phyloP scores from a whole-genome alignment of 2,329 filamentous ascomycete species.

The Aspergillus nomiae region DNA sequence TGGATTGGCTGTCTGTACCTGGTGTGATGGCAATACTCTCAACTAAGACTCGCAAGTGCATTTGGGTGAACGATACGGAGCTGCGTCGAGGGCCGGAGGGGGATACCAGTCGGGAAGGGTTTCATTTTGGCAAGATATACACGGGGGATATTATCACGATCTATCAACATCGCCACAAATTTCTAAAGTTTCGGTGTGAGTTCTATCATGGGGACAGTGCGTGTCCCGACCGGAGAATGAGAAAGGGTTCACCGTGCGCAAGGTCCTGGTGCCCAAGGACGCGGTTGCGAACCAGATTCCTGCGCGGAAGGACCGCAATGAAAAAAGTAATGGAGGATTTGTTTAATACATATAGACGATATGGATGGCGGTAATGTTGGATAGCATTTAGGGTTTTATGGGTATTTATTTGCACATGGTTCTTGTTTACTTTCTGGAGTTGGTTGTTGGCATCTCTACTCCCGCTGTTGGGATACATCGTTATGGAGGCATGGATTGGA shows the following conservation, averaged over 20 bases:
- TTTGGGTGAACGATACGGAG: slow-evolving; percentile 73
- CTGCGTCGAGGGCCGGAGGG: slow-evolving; percentile 60
- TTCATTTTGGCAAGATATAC: slow-evolving; percentile 67
- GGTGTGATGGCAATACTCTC: slow-evolving; percentile 71
- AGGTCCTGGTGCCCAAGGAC: slow-evolving; percentile 37
- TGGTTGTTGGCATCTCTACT: neutral
- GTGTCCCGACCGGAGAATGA: slow-evolving; percentile 43
- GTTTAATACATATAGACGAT: neutral
- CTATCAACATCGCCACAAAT: slow-evolving; percentile 55
- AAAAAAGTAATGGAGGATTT: slow-evolving; percentile 9
- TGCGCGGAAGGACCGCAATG: slow-evolving; percentile 18
- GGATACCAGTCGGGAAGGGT: slow-evolving; percentile 52
- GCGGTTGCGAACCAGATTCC: slow-evolving; percentile 29
- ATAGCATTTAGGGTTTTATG: neutral
- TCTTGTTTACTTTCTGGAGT: slow-evolving; percentile 1
- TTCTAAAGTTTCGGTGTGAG: slow-evolving; percentile 47
- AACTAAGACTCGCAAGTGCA: slow-evolving; percentile 75
- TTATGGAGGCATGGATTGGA: neutral
- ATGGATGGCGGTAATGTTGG: neutral
- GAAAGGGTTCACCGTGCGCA: slow-evolving; percentile 42
- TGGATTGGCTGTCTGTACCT: slow-evolving; percentile 56
- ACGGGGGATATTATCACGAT: slow-evolving; percentile 77
- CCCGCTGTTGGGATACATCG: neutral
- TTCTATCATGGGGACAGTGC: slow-evolving; percentile 51
- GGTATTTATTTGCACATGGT: neutral